Evolutionary conservation across 2,329 filamentous ascomycete species (phyloP).

Genomic region (Penicillium glabrum): DNA sequence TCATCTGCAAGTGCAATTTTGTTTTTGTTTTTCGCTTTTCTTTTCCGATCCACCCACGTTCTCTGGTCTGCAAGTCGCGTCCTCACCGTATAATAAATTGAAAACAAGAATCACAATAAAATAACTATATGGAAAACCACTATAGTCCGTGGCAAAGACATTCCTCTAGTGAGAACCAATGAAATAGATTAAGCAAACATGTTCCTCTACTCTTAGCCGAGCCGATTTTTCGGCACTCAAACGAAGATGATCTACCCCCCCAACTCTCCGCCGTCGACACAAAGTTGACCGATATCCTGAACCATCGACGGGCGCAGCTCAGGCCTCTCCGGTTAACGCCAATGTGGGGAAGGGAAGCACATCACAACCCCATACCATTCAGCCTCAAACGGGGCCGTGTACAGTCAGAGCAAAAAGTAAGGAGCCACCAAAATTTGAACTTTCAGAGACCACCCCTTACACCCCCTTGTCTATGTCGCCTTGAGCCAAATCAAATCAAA

Average conservation of each 20-base stretch:
- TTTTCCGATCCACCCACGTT: neutral
- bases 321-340: slow-evolving; percentile 4
- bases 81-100: neutral
- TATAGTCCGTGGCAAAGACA: neutral
- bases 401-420: neutral
- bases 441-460: neutral
- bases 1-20: neutral
- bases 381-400: slow-evolving; percentile 2
- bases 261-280: neutral
- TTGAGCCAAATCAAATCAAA: neutral
- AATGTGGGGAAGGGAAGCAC: slow-evolving; percentile 4
- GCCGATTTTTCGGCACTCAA: neutral
- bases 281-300: neutral
- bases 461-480: neutral
- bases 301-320: neutral
- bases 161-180: neutral
- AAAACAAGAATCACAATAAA: neutral
- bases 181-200: neutral
- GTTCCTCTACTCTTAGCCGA: neutral
- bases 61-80: neutral
- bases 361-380: slow-evolving; percentile 1
- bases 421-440: neutral
- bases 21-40: neutral
- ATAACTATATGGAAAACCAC: neutral
- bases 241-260: neutral